A percentile compares a stretch with the other conserved stretches of the same genome.
These are phyloP conservation scores for Bruguiera sexangula DNA, from an alignment of 345 rosid genomes.

Conservation along the genomic window DNA sequence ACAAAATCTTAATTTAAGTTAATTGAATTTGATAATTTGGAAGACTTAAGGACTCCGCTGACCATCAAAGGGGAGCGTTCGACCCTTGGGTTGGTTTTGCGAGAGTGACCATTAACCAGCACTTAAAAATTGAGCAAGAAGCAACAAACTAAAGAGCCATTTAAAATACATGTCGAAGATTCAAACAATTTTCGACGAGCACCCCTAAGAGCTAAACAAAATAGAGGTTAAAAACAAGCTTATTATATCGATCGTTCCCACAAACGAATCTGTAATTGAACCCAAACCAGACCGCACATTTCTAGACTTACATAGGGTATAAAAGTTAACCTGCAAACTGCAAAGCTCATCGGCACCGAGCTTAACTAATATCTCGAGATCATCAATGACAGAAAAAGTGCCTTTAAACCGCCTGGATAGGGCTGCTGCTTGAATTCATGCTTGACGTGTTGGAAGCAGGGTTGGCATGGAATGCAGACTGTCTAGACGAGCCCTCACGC, in stretches of 20 bases:
- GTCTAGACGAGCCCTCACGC: conserved; percentile 27
- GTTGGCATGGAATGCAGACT: conserved; percentile 32
- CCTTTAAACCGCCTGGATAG: conserved; percentile 28
- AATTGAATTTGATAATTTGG: no score
- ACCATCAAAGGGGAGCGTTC: no score
- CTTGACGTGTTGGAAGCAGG: conserved; percentile 14
- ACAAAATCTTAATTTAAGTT: no score
- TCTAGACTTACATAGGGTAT: conserved; percentile 25
- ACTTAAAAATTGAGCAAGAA: not conserved
- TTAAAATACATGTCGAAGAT: conserved; percentile 16
- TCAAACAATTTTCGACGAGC: conserved; percentile 37
- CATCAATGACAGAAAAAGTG: conserved; percentile 4
- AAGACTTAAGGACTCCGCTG: no score
- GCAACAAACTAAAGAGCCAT: not conserved
- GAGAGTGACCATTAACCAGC: not conserved
- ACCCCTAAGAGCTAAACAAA: conserved; percentile 28
- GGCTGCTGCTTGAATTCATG: conserved; percentile 22
- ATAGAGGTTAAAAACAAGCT: conserved; percentile 12
- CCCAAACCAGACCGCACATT: conserved; percentile 34
- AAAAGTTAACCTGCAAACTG: conserved; percentile 26
- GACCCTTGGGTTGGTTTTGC: no score
- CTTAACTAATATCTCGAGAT: conserved; percentile 23
- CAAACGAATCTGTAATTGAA: conserved; percentile 27
- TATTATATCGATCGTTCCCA: conserved; percentile 26
- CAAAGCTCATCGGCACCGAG: conserved; percentile 19